Base-by-base conservation (phyloP, 495 filamentous ascomycete species). In the Apiosordaria backusii region DNA sequence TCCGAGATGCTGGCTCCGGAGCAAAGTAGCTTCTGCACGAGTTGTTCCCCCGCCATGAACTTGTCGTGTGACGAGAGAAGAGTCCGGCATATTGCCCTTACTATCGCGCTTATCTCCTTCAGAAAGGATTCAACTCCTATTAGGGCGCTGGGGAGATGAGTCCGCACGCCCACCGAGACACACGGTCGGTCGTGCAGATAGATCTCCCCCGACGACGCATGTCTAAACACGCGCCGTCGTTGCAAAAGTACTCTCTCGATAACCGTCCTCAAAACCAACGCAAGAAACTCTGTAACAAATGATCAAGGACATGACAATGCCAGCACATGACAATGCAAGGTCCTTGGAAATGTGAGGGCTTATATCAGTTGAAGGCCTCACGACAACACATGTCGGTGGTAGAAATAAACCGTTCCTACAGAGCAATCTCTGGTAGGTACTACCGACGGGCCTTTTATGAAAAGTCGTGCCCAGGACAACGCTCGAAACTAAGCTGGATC, bases 51-150 rank as follows among this genome's bases (percentile, higher is more conserved):
- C 50, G 52, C 53, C 27, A 27, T 26, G 16, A 29, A n/a, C 16
- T 64, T 63, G 61, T 57, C 59, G 50, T 58, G 60, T 63, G 67
- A 68, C 60, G 64, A n/a, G 53, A 25, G 50, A 58, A 64, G 55
- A 65, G 50, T 70, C 72, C 64, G 73, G 75, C 75, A 80, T 74
- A 60, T 75, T 72, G 78, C 76, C 64, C 81, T 82, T 82, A 82
- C 81, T 82, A 83, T 83, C 80, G 77, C 80, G 80, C 80, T 82
- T 83, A 71, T 82, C 81, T 81, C 81, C 80, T 82, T 82, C 80
- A 82, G 80, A 83, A 81, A 81, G 76, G 76, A 78, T 76, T 77
- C 77, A 74, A 62, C 67, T 61, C 35, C 10, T 15, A 45, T 13
- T 13, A 45, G 35, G 35, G 35, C 16, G 13, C 35, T 45, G 35